These are phyloP conservation scores for Cardamine chenopodiifolia DNA, from an alignment of 345 rosid species.

Conservation along the genomic window DNA sequence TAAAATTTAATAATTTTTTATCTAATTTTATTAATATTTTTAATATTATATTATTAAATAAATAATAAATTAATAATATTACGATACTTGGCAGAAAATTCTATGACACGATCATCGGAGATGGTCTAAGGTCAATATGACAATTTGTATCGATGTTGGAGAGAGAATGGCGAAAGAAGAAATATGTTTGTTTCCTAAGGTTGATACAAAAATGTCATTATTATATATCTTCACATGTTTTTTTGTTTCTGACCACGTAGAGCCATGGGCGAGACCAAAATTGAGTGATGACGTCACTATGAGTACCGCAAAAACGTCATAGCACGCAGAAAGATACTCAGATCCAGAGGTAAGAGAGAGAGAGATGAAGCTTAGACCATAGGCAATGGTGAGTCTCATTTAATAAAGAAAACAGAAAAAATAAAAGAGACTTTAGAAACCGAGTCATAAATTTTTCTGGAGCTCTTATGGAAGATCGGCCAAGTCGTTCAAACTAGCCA, in stretches of 20 bases:
- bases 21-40: no score
- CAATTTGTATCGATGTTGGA: not conserved
- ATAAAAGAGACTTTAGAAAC: no score
- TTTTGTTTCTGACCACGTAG: not conserved
- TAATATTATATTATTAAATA: no score
- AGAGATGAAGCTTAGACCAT: not conserved
- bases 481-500: constrained; percentile 65
- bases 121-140: no score
- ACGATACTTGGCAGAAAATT: no score
- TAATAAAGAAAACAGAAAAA: no score
- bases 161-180: not conserved
- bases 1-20: no score
- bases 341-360: not conserved
- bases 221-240: not conserved
- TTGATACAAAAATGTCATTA: not conserved
- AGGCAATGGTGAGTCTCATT: no score
- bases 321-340: not conserved
- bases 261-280: not conserved
- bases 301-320: not conserved
- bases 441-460: no score
- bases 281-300: not conserved
- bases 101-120: no score
- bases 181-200: constrained; percentile 1
- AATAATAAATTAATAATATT: no score
- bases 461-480: constrained; percentile 79